These are phyloP conservation scores for Pyrus hybrid DNA, from an alignment of 331 rosid species.

Conservation along the genomic window DNA sequence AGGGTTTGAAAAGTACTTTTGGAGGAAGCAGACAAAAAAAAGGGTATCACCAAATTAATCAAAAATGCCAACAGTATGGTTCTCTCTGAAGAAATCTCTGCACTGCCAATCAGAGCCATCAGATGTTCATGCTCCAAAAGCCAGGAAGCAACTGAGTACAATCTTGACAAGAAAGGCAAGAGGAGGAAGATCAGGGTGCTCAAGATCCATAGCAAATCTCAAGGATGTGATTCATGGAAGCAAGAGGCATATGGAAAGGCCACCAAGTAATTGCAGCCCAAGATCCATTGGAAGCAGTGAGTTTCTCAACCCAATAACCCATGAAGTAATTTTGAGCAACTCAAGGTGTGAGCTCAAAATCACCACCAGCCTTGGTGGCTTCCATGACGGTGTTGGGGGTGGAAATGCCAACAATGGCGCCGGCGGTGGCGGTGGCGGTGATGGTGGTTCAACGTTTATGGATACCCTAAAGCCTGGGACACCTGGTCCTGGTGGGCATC, in stretches of 20 bases:
- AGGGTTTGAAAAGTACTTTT: not conserved
- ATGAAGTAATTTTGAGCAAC: conserved; percentile 90
- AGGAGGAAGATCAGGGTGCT: conserved; percentile 74
- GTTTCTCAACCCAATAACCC: conserved; percentile 92
- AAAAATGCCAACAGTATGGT: conserved; percentile 96
- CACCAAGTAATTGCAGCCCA: conserved; percentile 87
- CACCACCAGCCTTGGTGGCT: conserved; percentile 70
- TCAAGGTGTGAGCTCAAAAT: conserved; percentile 94
- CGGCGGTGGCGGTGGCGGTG: too few species aligned
- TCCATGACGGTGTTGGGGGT: conserved; percentile 49
- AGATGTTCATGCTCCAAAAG: conserved; percentile 90
- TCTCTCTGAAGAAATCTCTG: conserved; percentile 75
- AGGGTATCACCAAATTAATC: not conserved
- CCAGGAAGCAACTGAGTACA: conserved; percentile 68
- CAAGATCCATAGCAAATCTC: conserved; percentile 96
- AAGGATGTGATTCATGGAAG: conserved; percentile 98
- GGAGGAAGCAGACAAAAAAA: conserved; percentile 3
- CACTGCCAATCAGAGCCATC: conserved; percentile 94
- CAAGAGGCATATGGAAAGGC: conserved; percentile 82
- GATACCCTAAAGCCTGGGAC: conserved; percentile 95
- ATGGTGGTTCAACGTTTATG: conserved; percentile 61
- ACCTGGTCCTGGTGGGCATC: conserved; percentile 90
- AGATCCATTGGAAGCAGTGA: conserved; percentile 98
- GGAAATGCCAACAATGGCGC: not conserved
- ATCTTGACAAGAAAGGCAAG: conserved; percentile 66